A percentile compares a stretch with the other conserved stretches of the same genome.
Conservation (phyloP, 352 stramenopile species). For the Pythium insidiosum region DNA sequence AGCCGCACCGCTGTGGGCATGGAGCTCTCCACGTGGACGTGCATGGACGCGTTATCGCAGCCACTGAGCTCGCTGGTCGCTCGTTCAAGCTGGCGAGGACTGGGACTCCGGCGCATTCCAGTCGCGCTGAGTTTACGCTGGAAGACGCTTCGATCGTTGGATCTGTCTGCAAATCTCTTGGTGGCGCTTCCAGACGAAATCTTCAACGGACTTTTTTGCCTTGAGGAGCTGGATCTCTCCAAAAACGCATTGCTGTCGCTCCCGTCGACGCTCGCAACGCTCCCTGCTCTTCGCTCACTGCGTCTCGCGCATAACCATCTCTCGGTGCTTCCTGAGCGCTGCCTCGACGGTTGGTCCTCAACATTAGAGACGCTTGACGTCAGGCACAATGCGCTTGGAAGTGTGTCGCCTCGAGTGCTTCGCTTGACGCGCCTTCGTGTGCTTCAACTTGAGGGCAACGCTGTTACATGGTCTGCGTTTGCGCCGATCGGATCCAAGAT, state of each 20-base stretch:
- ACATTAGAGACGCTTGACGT: slow-evolving; percentile 33
- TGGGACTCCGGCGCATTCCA: not conserved
- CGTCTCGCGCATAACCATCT: slow-evolving; percentile 60
- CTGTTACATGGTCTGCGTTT: not conserved
- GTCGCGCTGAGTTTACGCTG: not conserved
- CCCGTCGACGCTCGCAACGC: slow-evolving; percentile 16
- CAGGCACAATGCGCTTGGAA: slow-evolving; percentile 8
- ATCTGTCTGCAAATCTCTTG: slow-evolving; percentile 45
- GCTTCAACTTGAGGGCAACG: slow-evolving; percentile 1
- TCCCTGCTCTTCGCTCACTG: slow-evolving; percentile 27
- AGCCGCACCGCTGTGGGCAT: no score
- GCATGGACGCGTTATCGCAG: no score
- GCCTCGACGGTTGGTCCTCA: no score
- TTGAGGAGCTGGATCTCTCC: slow-evolving; percentile 41
- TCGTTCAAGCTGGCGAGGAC: no score
- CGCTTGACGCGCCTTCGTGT: slow-evolving; percentile 2
- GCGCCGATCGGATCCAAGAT: not conserved
- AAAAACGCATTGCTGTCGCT: slow-evolving; percentile 45
- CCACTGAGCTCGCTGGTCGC: no score
- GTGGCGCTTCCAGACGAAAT: slow-evolving; percentile 32
- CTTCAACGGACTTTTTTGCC: no score
- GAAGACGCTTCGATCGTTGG: slow-evolving; percentile 14
- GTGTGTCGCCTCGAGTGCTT: slow-evolving; percentile 4
- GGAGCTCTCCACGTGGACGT: no score
- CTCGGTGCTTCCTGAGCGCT: slow-evolving; percentile 12